phyloP scores from a whole-genome alignment of 495 filamentous ascomycete species.

The Trichoderma virens region DNA sequence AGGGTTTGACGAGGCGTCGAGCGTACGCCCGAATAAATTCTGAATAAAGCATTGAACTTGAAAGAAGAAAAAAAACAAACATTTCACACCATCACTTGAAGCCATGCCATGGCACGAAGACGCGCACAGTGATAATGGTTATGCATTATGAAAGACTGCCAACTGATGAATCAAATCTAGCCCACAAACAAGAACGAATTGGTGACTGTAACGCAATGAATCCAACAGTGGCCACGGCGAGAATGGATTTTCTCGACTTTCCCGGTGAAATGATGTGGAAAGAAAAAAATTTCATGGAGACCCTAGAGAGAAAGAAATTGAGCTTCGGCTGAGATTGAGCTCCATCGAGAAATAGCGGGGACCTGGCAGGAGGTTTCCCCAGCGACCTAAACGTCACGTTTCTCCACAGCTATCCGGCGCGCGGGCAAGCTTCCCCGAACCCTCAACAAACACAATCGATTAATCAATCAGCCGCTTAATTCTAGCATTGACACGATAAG shows the following conservation, averaged over 20 bases:
- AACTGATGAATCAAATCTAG: not conserved
- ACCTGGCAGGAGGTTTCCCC: not conserved
- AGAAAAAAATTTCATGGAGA: not conserved
- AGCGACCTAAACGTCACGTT: slow-evolving; percentile 7
- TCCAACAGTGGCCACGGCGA: not conserved
- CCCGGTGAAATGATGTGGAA: not conserved
- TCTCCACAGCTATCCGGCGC: not conserved
- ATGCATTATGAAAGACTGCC: not conserved
- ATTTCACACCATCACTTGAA: not conserved
- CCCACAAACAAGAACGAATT: not conserved
- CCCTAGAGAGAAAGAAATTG: not conserved
- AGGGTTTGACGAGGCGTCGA: slow-evolving; percentile 51
- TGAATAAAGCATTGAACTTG: not conserved
- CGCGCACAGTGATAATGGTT: not conserved
- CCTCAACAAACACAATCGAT: not conserved
- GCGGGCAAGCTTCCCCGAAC: not conserved
- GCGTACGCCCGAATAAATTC: slow-evolving; percentile 35
- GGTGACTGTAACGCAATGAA: not conserved
- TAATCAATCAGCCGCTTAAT: not conserved
- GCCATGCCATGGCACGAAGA: slow-evolving; percentile 3
- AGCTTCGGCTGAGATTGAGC: not conserved
- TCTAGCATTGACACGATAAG: too few species aligned
- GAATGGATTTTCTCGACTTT: not conserved
- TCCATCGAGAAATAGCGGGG: slow-evolving; percentile 1
- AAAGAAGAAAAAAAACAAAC: not conserved